Evolutionary conservation across 345 rosid genomes (phyloP).

Genomic region (Moringa oleifera): DNA sequence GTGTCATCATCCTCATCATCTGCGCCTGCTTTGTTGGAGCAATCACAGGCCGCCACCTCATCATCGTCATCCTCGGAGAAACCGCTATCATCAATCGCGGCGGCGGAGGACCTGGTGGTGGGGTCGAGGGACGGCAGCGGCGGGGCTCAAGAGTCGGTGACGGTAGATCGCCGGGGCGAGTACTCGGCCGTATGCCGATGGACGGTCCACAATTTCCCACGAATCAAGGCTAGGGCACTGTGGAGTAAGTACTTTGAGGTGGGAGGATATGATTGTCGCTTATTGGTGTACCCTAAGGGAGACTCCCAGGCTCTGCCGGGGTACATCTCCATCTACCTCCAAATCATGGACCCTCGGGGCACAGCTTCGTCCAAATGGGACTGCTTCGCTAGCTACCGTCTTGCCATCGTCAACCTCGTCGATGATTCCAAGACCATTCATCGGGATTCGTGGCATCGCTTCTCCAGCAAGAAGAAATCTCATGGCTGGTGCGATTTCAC

Average conservation of each 20-base stretch:
- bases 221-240: slow-evolving; percentile 80
- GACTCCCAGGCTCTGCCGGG: slow-evolving; percentile 97
- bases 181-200: slow-evolving; percentile 82
- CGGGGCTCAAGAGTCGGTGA: slow-evolving; percentile 75
- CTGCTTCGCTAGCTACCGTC: slow-evolving; percentile 95
- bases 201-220: slow-evolving; percentile 80
- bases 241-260: slow-evolving; percentile 99
- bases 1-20: slow-evolving; percentile 49
- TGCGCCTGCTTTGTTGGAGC: slow-evolving; percentile 29
- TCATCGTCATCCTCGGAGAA: slow-evolving; percentile 35
- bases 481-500: slow-evolving; percentile 99
- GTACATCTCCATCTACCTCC: slow-evolving; percentile 82
- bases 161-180: slow-evolving; percentile 77
- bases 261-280: slow-evolving; percentile 96
- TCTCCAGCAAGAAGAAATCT: slow-evolving; percentile 92
- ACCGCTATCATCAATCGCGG: slow-evolving; percentile 35
- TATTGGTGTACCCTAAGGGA: slow-evolving; percentile 88
- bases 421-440: slow-evolving; percentile 90
- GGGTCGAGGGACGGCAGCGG: slow-evolving; percentile 67
- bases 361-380: slow-evolving; percentile 85
- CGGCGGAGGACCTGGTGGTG: slow-evolving; percentile 54
- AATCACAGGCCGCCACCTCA: slow-evolving; percentile 42
- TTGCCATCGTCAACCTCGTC: slow-evolving; percentile 64
- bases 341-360: slow-evolving; percentile 98
- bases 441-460: slow-evolving; percentile 98